Evolutionary conservation across 768 basidiomycete genomes (phyloP).

Genomic region (Psilocybe tampanensis): DNA sequence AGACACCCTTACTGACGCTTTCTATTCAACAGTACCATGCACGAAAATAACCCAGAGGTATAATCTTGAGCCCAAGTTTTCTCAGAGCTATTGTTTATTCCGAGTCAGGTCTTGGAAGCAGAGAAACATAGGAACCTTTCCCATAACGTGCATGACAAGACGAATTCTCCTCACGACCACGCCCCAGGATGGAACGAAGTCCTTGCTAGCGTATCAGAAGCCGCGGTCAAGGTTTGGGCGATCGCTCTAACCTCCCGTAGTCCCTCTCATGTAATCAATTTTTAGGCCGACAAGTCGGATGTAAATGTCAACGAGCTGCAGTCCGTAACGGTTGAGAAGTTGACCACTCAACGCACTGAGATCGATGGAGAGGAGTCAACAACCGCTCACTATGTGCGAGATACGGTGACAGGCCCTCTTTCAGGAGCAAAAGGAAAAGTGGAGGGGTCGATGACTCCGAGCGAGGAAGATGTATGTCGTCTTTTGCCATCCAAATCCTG

Average conservation of each 20-base stretch:
- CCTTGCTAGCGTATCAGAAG: conserved; percentile 67
- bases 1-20: conserved; percentile 5
- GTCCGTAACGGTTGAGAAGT: conserved; percentile 42
- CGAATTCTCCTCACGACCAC: conserved; percentile 48
- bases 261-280: background rate
- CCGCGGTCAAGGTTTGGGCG: conserved; percentile 62
- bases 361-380: conserved; percentile 34
- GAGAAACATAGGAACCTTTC: conserved; percentile 57
- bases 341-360: conserved; percentile 39
- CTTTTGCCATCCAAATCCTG: background rate
- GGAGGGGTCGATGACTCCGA: conserved; percentile 28
- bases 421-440: conserved; percentile 24
- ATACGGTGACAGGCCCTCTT: conserved; percentile 50
- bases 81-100: background rate
- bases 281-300: conserved; percentile 45
- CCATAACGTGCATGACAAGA: conserved; percentile 40
- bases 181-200: conserved; percentile 77
- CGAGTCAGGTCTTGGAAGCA: conserved; percentile 43
- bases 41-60: conserved; percentile 61
- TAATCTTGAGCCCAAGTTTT: background rate
- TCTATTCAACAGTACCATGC: conserved; percentile 47
- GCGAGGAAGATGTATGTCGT: conserved; percentile 32
- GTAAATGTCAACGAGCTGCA: conserved; percentile 37
- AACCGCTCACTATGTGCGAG: conserved; percentile 38
- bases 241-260: background rate